A percentile compares a stretch with the other conserved stretches of the same genome.
Conservation (phyloP, 2,329 filamentous ascomycete genomes). For the Stachybotrys echinatus region DNA sequence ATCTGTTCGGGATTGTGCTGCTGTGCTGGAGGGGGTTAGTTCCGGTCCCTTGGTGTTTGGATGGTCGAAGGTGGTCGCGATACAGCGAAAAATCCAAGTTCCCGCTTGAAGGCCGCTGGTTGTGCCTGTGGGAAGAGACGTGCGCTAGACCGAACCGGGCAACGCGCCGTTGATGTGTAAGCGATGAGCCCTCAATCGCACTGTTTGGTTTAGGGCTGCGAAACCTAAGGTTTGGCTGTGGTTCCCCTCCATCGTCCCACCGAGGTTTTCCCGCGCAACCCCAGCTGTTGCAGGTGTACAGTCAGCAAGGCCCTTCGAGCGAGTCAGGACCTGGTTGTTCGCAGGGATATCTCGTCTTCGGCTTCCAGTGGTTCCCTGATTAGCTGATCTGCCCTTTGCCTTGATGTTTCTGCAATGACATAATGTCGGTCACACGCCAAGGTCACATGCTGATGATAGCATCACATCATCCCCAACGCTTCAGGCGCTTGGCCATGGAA, state of each 20-base stretch:
- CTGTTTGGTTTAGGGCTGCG: conserved; percentile 31
- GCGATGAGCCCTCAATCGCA: conserved; percentile 27
- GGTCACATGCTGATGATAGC: no score
- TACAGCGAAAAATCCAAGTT: conserved; percentile 35
- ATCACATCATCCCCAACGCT: background rate
- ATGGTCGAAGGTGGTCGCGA: conserved; percentile 34
- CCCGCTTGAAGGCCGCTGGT: conserved; percentile 28
- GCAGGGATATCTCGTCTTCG: background rate
- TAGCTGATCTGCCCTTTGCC: background rate
- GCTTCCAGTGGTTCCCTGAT: no score
- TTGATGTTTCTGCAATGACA: background rate
- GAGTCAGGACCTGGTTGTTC: background rate
- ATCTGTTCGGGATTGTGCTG: conserved; percentile 25
- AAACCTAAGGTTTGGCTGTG: conserved; percentile 27
- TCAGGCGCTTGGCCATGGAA: background rate
- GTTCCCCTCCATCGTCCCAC: background rate
- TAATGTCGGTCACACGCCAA: no score
- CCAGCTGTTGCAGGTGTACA: background rate
- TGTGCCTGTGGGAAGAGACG: conserved; percentile 29
- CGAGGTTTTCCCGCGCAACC: background rate
- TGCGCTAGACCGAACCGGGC: conserved; percentile 27
- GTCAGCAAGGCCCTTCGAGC: background rate
- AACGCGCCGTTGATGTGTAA: conserved; percentile 20
- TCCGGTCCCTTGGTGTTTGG: conserved; percentile 25
- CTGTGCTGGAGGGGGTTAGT: conserved; percentile 38